Percentiles rank a stretch among this genome's conserved stretches.
phyloP scores from a whole-genome alignment of 305 asterid species.

The Fraxinus dipetala region DNA sequence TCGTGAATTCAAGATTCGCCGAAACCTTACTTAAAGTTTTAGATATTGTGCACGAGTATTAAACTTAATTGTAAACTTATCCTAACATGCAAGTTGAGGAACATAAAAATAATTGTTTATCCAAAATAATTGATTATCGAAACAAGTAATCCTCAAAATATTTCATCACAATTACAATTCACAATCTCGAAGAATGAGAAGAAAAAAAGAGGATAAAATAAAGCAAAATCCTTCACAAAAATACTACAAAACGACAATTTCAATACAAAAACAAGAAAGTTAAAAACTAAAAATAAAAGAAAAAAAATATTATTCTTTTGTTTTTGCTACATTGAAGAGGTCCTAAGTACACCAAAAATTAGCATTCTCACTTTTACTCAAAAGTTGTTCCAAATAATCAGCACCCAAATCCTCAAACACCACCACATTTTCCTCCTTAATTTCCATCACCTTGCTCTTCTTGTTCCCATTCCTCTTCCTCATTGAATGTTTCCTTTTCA shows the following conservation, averaged over 20 bases:
- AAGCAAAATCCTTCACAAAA: neutral
- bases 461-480: slow-evolving; percentile 31
- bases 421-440: slow-evolving; percentile 36
- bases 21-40: neutral
- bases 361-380: slow-evolving; percentile 27
- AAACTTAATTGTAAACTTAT: neutral
- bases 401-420: slow-evolving; percentile 56
- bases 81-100: neutral
- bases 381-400: slow-evolving; percentile 50
- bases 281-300: neutral
- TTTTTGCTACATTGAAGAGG: neutral
- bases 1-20: neutral
- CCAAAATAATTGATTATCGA: neutral
- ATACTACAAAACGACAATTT: neutral
- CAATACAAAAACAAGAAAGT: neutral
- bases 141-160: neutral
- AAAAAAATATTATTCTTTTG: neutral
- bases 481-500: slow-evolving; percentile 43
- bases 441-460: slow-evolving; percentile 16
- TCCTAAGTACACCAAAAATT: neutral
- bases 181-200: neutral
- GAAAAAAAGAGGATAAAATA: neutral
- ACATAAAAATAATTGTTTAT: neutral
- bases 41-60: neutral
- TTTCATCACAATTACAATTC: neutral